Base-by-base conservation (phyloP, 371 early-diverging fungal genomes). In the Mortierella sp. region DNA sequence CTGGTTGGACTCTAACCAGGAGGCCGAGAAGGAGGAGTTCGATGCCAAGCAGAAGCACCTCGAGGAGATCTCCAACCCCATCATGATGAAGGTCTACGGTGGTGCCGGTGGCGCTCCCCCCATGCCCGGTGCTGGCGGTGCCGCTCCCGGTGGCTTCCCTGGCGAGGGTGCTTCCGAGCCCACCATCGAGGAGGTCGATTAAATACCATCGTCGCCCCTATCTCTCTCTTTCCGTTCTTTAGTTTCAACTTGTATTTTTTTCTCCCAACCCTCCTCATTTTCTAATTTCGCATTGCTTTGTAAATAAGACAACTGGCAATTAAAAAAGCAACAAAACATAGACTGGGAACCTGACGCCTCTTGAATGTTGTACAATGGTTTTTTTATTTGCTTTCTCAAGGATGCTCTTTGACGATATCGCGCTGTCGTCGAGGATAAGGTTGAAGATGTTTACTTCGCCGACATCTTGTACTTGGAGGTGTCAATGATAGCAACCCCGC, bases 11-110 rank as follows among this genome's bases (percentile, higher is more conserved):
- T 88, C 91, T 81, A 94, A 93, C 89, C 95, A 93, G 88, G 97
- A 97, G 91, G 98, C 96, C 48, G 91, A 94, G 87, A 98, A 97
- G 93, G 97, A 97, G 88, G 98, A 98, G 92, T 98, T 94, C 89
- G 98, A 98, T 88, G 87, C 91, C 89, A 91, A 92, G 84, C 97
- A 97, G 91, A 98, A 98, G 95, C 96, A 97, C 88, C 93, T 99
- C 73, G 98, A 99, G 92, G 93, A 91, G 78, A 86, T 95, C 81
- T 97, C 97, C 89, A 98, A 98, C 94, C 99, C 99, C 85, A 98
- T 98, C 93, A 97, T 97, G 96, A 92, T 89, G 87, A 96, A 95
- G 90, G 82, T 98, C 77, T 98, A 97, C 91, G 90, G 90, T 75
- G 88, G 89, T 82, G 94, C 91, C 78, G 96, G 94, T 81, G 96